A percentile compares a stretch with the other conserved stretches of the same genome.
Conservation (phyloP, 176 grass and related monocot genomes). For the Panicum miliaceum region DNA sequence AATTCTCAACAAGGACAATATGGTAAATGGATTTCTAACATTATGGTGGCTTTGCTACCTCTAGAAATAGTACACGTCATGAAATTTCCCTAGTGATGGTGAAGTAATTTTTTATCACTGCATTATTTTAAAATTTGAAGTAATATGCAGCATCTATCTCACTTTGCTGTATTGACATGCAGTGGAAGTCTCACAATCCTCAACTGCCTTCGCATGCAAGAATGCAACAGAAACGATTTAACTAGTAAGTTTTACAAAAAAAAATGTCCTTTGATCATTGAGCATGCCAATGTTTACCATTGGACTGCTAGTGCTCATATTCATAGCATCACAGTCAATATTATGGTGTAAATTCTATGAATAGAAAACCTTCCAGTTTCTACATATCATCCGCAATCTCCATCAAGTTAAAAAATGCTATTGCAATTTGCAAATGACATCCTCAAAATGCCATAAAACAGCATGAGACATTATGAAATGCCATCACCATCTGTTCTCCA, state of each 20-base stretch:
- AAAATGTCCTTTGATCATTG: neutral
- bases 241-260: conserved; percentile 40
- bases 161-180: conserved; percentile 26
- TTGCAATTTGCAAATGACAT: neutral
- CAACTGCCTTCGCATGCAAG: conserved; percentile 45
- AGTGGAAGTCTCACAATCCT: conserved; percentile 40
- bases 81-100: neutral
- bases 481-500: neutral
- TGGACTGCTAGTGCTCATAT: conserved; percentile 1
- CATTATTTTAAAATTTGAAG: conserved; percentile 29
- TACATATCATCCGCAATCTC: neutral
- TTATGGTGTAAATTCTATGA: neutral
- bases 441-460: neutral
- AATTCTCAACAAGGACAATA: neutral
- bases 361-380: neutral
- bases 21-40: neutral
- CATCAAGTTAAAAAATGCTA: neutral
- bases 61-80: neutral
- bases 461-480: neutral
- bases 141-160: conserved; percentile 2
- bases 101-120: conserved; percentile 3
- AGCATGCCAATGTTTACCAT: neutral
- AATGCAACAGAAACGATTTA: conserved; percentile 32
- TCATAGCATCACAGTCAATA: neutral
- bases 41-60: neutral